phyloP scores from a whole-genome alignment of 495 filamentous ascomycete species.

The Penicillium samsonianum region DNA sequence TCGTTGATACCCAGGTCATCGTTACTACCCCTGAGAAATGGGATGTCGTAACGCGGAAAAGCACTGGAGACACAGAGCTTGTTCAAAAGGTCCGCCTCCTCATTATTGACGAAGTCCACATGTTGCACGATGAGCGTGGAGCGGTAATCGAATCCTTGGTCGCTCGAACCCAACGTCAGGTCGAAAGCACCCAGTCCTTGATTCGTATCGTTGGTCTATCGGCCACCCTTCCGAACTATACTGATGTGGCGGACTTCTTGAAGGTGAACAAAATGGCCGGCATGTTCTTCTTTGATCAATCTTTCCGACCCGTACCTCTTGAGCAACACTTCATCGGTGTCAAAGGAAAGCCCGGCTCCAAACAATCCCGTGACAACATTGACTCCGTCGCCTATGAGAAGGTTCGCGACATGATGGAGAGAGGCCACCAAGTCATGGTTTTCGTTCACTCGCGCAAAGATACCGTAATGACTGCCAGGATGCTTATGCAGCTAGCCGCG shows the following conservation, averaged over 20 bases:
- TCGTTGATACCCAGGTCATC: constrained; percentile 93
- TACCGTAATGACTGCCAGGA: constrained; percentile 83
- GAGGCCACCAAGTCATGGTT: constrained; percentile 95
- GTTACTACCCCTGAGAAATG: constrained; percentile 99
- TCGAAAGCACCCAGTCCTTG: constrained; percentile 95
- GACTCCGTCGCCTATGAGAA: constrained; percentile 88
- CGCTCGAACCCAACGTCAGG: constrained; percentile 90
- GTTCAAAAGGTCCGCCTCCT: constrained; percentile 95
- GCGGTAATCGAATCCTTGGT: constrained; percentile 95
- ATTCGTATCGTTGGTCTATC: constrained; percentile 95
- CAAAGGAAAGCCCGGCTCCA: constrained; percentile 83
- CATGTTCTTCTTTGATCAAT: constrained; percentile 94
- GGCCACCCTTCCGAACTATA: constrained; percentile 92
- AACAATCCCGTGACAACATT: constrained; percentile 80
- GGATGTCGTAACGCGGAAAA: constrained; percentile 97
- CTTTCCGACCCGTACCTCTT: constrained; percentile 92
- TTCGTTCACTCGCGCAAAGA: constrained; percentile 98
- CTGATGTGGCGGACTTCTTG: constrained; percentile 95
- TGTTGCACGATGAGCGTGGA: constrained; percentile 97
- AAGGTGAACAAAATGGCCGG: constrained; percentile 93
- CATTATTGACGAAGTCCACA: constrained; percentile 99
- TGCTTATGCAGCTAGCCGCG: constrained; percentile 79
- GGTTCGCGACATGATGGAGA: constrained; percentile 86
- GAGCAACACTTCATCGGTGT: constrained; percentile 98
- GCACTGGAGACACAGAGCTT: constrained; percentile 93